Evolutionary conservation across 2,329 filamentous ascomycete species (phyloP), one percentile per base, ranked within the genome.

Genomic region (Penicillium expansum): DNA sequence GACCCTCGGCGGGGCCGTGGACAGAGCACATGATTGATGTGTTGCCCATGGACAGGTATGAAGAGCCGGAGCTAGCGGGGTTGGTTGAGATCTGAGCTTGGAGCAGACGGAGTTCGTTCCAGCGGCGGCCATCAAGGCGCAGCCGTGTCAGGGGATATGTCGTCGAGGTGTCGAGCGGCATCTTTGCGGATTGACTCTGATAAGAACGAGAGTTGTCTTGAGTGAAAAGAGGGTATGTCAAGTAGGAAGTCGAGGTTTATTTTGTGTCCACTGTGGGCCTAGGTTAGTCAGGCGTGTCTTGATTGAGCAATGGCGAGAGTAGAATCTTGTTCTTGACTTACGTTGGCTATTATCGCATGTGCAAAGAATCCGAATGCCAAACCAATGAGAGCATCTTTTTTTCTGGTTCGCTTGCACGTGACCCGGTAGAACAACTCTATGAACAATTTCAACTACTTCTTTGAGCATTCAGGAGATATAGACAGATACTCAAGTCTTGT

Each of bases 21-120:
- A 99, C 87, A 24, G 92, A 91, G 76, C 93, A 97, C 77, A 97
- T 90, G 66, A 99, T 88, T 72, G 96, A 94, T 22, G 94, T 99
- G 77, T 97, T 96, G 67, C 94, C 94, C 88, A 96, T 96, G 73
- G 96, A 91, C 57, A 97, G 86, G 76, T 96, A 96, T 60, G 89
- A 91, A 43, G 90, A 96, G 35, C 94, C 94, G 67, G 97, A 94
- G 54, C 92, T 92, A 48, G 92, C 89, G 59, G 92, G 88, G 76
- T 97, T 94, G 1, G 92, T 97, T 60, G 89, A 90, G 71, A 99
- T 92, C 76, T 95, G 90, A 47, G 90, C 93, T 70, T 91, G 86
- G 49, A 96, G 83, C 8, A 91, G 87, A 29, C 94, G 91, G 38
- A 99, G 85, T 75, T 99, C 94, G 79, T 99, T 97, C 94, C 94